Conservation (phyloP, 352 stramenopile species). For the Pythium guiyangense region DNA sequence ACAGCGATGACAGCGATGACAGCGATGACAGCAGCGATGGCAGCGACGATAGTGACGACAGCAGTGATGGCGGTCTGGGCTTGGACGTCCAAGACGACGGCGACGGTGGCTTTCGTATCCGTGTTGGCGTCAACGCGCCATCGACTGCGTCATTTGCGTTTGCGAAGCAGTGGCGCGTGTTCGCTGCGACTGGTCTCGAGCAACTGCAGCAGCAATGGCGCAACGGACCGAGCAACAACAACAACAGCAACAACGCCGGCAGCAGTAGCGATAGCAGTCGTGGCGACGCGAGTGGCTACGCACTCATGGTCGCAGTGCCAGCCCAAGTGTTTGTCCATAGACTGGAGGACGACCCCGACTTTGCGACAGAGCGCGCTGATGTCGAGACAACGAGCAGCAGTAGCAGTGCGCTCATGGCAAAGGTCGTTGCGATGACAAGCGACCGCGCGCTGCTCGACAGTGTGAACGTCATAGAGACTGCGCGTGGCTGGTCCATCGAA, state of each 20-base stretch:
- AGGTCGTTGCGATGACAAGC: slow-evolving; percentile 6
- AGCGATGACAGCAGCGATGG: not conserved
- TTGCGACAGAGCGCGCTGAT: not conserved
- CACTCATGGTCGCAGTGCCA: not conserved
- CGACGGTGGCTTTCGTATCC: no score
- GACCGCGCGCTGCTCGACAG: slow-evolving; percentile 3
- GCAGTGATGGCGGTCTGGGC: no score
- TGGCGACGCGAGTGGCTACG: not conserved
- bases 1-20: not conserved
- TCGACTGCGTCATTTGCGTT: not conserved
- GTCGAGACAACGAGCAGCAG: no score
- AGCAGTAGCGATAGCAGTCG: no score
- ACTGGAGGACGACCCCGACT: slow-evolving; percentile 7
- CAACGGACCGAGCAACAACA: no score
- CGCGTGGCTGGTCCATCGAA: slow-evolving; percentile 1
- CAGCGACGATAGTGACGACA: not conserved
- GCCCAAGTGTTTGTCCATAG: slow-evolving; percentile 5
- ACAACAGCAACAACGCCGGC: no score
- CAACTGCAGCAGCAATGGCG: not conserved
- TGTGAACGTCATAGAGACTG: not conserved
- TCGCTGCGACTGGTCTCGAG: not conserved
- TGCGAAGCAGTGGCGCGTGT: slow-evolving; percentile 5
- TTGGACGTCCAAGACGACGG: no score
- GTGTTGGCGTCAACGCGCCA: not conserved
- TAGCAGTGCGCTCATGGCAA: not conserved